phyloP scores from a whole-genome alignment of 2,329 filamentous ascomycete species.

The Sporothrix euskadiensis region DNA sequence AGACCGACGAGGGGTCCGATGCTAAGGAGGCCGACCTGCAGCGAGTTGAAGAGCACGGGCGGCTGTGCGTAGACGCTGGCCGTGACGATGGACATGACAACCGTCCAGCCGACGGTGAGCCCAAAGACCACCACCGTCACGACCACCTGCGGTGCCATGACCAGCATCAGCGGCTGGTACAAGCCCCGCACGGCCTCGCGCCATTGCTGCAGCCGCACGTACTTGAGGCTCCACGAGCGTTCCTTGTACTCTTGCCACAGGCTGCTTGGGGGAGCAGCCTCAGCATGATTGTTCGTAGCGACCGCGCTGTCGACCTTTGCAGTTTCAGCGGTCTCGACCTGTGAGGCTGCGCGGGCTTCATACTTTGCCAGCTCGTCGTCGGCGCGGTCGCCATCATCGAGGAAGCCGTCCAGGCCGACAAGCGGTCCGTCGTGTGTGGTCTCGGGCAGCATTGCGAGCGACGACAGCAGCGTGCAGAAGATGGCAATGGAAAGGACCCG shows the following conservation, averaged over 20 bases:
- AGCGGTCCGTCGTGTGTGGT: neutral
- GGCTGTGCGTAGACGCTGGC: slow-evolving; percentile 13
- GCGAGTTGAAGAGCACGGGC: slow-evolving; percentile 1
- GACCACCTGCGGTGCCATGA: slow-evolving; percentile 6
- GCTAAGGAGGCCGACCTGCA: neutral
- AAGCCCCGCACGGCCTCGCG: neutral
- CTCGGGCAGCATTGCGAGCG: neutral
- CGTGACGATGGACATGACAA: slow-evolving; percentile 1
- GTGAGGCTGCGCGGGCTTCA: neutral
- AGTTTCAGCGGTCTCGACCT: neutral
- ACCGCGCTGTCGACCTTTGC: neutral
- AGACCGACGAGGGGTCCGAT: slow-evolving; percentile 6
- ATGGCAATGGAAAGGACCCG: slow-evolving; percentile 8
- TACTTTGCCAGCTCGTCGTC: neutral
- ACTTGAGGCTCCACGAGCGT: neutral
- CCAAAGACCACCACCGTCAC: neutral
- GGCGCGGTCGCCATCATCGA: neutral
- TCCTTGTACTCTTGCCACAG: neutral
- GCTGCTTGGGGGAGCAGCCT: no score
- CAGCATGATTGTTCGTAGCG: no score
- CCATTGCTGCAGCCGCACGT: neutral
- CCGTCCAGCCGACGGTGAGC: slow-evolving; percentile 3
- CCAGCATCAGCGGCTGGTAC: neutral
- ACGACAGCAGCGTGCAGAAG: slow-evolving; percentile 4
- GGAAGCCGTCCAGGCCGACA: neutral